A percentile compares a stretch with the other conserved stretches of the same genome.
Conservation (phyloP, 1,284 basidiomycete species). For the Pseudozyma pruni region DNA sequence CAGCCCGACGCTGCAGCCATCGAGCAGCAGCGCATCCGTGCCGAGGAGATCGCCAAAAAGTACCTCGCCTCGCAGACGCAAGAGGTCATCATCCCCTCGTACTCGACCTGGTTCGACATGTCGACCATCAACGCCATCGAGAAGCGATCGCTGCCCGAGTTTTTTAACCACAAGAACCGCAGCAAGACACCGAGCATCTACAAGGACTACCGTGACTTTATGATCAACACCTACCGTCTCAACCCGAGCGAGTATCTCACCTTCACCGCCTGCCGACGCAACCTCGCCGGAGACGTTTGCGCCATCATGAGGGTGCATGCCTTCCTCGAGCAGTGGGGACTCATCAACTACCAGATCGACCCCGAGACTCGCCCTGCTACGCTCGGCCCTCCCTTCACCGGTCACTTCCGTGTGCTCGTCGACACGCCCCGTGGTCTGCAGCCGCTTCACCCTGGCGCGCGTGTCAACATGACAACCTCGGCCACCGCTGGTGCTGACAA, state of each 20-base stretch:
- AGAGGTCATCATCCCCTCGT: slow-evolving; percentile 90
- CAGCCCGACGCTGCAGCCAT: slow-evolving; percentile 77
- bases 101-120: slow-evolving; percentile 98
- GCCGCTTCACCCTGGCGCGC: slow-evolving; percentile 83
- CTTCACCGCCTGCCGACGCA: slow-evolving; percentile 93
- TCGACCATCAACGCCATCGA: slow-evolving; percentile 92
- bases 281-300: slow-evolving; percentile 96
- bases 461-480: slow-evolving; percentile 27
- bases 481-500: slow-evolving; percentile 13
- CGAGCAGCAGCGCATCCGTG: slow-evolving; percentile 79
- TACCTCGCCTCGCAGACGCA: slow-evolving; percentile 98
- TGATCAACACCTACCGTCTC: slow-evolving; percentile 97
- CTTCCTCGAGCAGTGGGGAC: slow-evolving; percentile 98
- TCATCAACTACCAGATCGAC: slow-evolving; percentile 99
- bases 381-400: slow-evolving; percentile 95
- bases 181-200: slow-evolving; percentile 94
- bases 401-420: slow-evolving; percentile 96
- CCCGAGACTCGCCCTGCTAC: slow-evolving; percentile 93
- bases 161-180: slow-evolving; percentile 92
- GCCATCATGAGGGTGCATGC: slow-evolving; percentile 99
- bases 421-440: slow-evolving; percentile 96
- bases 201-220: slow-evolving; percentile 99
- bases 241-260: slow-evolving; percentile 96
- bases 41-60: slow-evolving; percentile 87
- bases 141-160: slow-evolving; percentile 91